Conservation (phyloP, 805 yeast species). For the Zygosaccharomyces kombuchaensis region DNA sequence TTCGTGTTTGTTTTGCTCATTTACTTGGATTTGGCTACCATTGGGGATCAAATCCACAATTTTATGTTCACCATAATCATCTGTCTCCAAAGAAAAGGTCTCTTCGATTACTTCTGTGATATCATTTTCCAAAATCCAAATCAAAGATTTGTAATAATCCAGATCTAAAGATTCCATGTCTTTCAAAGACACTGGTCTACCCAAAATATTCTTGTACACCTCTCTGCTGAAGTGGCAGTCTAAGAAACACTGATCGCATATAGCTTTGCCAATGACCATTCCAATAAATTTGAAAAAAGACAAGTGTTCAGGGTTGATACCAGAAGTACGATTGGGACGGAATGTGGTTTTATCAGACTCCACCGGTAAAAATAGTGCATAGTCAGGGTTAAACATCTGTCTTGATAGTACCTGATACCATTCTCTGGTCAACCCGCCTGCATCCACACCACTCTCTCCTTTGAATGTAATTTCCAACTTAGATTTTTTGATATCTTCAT, state of each 20-base stretch:
- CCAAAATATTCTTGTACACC: slow-evolving; percentile 82
- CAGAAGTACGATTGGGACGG: slow-evolving; percentile 91
- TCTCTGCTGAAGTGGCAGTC: slow-evolving; percentile 96
- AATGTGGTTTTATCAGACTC: slow-evolving; percentile 89
- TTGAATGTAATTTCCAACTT: slow-evolving; percentile 77
- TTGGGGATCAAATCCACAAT: slow-evolving; percentile 74
- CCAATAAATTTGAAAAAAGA: slow-evolving; percentile 95
- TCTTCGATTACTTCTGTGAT: slow-evolving; percentile 94
- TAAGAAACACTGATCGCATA: slow-evolving; percentile 75
- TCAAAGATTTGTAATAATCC: slow-evolving; percentile 84
- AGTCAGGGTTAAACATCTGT: slow-evolving; percentile 94
- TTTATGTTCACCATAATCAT: slow-evolving; percentile 88
- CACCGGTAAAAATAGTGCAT: slow-evolving; percentile 86
- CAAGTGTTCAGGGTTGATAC: slow-evolving; percentile 88
- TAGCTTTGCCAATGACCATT: slow-evolving; percentile 88
- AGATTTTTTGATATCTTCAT: slow-evolving; percentile 66
- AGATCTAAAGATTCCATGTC: slow-evolving; percentile 93
- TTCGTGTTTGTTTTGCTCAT: slow-evolving; percentile 85
- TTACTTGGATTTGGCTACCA: slow-evolving; percentile 81
- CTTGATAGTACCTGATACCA: slow-evolving; percentile 94
- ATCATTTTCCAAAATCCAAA: slow-evolving; percentile 96
- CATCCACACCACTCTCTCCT: slow-evolving; percentile 96
- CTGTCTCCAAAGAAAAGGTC: slow-evolving; percentile 88
- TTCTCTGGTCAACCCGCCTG: slow-evolving; percentile 96
- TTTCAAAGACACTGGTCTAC: slow-evolving; percentile 73